Conservation (phyloP, 441 rosid species). For the Corymbia citriodora region DNA sequence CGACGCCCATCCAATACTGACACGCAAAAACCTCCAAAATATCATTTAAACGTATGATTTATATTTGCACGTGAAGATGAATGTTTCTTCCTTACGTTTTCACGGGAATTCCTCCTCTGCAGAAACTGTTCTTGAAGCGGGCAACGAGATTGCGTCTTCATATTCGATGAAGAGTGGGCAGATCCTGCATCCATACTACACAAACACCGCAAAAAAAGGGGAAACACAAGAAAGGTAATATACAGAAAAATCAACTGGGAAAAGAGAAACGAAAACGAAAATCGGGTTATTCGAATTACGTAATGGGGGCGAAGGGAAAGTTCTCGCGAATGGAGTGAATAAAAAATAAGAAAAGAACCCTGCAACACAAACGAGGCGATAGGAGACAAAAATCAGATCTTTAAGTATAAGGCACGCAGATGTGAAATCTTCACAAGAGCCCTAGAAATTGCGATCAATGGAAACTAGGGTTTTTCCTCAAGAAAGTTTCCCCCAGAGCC, state of each 20-base stretch:
- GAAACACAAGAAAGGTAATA: not conserved
- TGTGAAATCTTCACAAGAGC: not conserved
- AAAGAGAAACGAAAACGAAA: not conserved
- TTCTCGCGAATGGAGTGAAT: not conserved
- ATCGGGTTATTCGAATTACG: not conserved
- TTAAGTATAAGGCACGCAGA: not conserved
- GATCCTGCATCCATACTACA: not conserved
- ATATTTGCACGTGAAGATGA: not conserved
- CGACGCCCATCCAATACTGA: not conserved
- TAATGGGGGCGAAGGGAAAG: not conserved
- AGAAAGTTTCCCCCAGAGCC: not conserved
- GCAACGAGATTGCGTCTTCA: not conserved
- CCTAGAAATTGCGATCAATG: not conserved
- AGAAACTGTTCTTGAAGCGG: slow-evolving; percentile 4
- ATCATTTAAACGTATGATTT: not conserved
- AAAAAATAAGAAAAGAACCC: not conserved
- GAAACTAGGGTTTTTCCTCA: not conserved
- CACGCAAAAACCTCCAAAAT: not conserved
- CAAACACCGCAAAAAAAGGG: not conserved
- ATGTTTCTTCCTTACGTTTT: not conserved
- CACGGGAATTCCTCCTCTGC: not conserved
- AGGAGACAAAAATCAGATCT: not conserved
- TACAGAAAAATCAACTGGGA: not conserved
- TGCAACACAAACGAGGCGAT: not conserved
- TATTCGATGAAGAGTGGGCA: not conserved